Evolutionary conservation across 1,284 basidiomycete species (phyloP), one percentile per base, ranked within the genome.

Genomic region (Leucoagaricus sp.): DNA sequence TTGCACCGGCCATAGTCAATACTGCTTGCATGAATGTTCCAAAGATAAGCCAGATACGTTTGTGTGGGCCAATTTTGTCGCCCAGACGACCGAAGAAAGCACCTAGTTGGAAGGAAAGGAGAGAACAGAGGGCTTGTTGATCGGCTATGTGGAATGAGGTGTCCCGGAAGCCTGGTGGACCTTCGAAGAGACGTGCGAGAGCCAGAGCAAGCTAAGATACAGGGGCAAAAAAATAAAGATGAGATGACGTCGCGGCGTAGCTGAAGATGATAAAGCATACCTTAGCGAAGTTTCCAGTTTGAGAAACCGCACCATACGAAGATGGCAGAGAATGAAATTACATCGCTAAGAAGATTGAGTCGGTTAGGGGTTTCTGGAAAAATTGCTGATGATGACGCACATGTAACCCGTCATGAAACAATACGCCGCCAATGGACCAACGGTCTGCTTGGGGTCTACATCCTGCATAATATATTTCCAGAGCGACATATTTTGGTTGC

Each of bases 391-490:
- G n/a, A 38, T 29, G 36, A 79, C 83, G 63, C 66, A 89, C 81
- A 92, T 87, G 73, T 85, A 91, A 0, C 92, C 93, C 0, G 92
- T 94, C 83, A 94, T 87, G 72, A 94, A 93, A 71, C 91, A 93
- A 67, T 85, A 93, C 7, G 81, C 84, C 4, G 86, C 80, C 48
- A 93, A 77, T 7, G 87, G 87, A 4, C 75, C 75, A 0, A 83
- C 81, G 0, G 83, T 78, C 59, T 78, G 71, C 21, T 78, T 73
- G 0, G 82, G 78, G 66, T 94, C 88, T 54, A 94, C 80, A 52
- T 91, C 84, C 34, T 68, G 59, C 51, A 65, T 67, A 19, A 80
- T 65, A 40, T 72, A 68, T 2, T 65, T 51, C 72, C 71, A 74
- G 6, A 74, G 58, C 34, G 72, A 70, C 8, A 62, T 34, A 9